Evolutionary conservation across 345 rosid species (phyloP), one percentile per base, ranked within the genome.

Genomic region (Acer yangbiense): DNA sequence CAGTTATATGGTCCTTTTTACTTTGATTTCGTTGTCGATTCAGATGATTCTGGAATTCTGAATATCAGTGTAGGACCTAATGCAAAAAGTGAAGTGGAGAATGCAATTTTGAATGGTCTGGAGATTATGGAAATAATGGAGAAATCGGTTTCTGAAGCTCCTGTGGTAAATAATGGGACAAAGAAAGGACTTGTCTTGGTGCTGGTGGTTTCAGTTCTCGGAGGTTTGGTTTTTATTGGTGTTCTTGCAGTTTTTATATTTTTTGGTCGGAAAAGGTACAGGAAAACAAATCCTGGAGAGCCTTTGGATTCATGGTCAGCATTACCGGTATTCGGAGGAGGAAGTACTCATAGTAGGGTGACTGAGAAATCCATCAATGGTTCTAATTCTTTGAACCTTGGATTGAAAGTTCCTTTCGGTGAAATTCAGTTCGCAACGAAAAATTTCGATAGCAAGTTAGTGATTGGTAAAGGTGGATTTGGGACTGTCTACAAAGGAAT

Each of bases 41-140:
- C 96, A 12, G 93, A 68, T 80, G 73, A 55, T 73, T 83, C 80
- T 29, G 90, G 89, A 44, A 12, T 75, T 3, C 62, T 90, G 76
- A 77, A 68, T 48, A 69, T 88, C 69, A 78, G 84, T 55, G 78
- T 88, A 0, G 83, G 90, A 46, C 75, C 79, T 20, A 16, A 71
- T 1, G 6, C 27, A 9, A 9, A 60, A 8, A 60, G 27, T 60
- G 4, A 0, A 9, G 9, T 0, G 0, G 0, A 8, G 0, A 6
- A 4, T 0, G 88, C 93, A 18, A 81, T 85, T 61, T 79, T 90
- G 57, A 87, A 90, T 73, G 93, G 93, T 18, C 71, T 90, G 52
- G 93, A 88, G 87, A 83, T 90, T 9, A 79, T 86, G 88, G 83
- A 82, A 82, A 72, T 90, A 50, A 32, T 85, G 18, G 79, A 68